Evolutionary conservation across 2,329 filamentous ascomycete species (phyloP).

Genomic region (Clarireedia paspali): DNA sequence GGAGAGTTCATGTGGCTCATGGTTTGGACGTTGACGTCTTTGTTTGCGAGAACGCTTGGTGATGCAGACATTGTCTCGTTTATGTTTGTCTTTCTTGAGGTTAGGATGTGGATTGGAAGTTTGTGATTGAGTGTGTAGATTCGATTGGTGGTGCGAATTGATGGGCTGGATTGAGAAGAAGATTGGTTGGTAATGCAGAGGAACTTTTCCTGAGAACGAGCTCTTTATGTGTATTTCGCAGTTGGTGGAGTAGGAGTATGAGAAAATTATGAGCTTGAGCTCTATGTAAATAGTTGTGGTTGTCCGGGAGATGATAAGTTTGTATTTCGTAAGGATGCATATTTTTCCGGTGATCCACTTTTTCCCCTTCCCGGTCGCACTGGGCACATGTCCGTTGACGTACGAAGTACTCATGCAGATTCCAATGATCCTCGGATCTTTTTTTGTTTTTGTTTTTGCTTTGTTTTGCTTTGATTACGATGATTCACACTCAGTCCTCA

Average conservation of each 20-base stretch:
- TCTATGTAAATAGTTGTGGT: background rate
- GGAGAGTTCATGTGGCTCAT: slow-evolving; percentile 18
- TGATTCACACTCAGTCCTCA: background rate
- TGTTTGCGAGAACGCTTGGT: slow-evolving; percentile 50
- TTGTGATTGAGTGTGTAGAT: background rate
- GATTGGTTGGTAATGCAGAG: background rate
- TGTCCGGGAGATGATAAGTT: background rate
- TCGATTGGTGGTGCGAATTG: too few relatives aligned
- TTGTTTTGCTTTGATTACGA: background rate
- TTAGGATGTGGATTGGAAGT: background rate
- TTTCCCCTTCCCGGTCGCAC: background rate
- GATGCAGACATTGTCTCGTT: slow-evolving; percentile 40
- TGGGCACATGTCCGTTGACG: background rate
- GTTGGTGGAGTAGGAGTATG: background rate
- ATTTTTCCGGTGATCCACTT: slow-evolving; percentile 5
- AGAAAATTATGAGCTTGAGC: slow-evolving; percentile 6
- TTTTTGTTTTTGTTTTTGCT: background rate
- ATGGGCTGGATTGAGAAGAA: too few relatives aligned
- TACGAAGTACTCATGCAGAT: background rate
- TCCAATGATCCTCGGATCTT: background rate
- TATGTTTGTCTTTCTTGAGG: slow-evolving; percentile 5
- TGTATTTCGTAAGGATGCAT: background rate
- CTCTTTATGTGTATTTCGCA: slow-evolving; percentile 3
- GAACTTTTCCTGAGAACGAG: background rate
- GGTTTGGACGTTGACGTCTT: slow-evolving; percentile 56